These are phyloP conservation scores for Trametes gibbosa DNA, from an alignment of 768 basidiomycete species.

Conservation along the genomic window DNA sequence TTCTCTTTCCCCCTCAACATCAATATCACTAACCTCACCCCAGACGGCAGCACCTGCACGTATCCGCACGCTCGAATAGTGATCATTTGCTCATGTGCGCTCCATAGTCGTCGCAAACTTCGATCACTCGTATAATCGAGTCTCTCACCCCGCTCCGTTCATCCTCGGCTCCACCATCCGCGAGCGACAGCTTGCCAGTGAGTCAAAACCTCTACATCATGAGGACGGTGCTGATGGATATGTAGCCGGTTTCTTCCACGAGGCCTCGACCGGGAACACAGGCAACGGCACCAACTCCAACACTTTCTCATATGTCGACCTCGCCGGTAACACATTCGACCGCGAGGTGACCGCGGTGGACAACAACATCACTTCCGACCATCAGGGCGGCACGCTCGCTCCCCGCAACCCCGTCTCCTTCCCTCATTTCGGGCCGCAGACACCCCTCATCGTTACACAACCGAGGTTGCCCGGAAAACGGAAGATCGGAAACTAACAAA, in stretches of 20 bases:
- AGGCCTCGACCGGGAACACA: conserved; percentile 43
- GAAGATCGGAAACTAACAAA: conserved; percentile 19
- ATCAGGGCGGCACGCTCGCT: conserved; percentile 50
- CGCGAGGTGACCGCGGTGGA: conserved; percentile 59
- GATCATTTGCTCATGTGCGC: neutral
- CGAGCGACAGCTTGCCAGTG: conserved; percentile 59
- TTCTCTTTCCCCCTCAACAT: conserved; percentile 54
- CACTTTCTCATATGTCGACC: conserved; percentile 59
- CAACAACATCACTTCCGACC: conserved; percentile 60
- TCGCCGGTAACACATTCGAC: conserved; percentile 57
- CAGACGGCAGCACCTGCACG: conserved; percentile 33
- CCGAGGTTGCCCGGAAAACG: conserved; percentile 39
- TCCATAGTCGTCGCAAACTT: conserved; percentile 48
- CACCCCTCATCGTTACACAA: conserved; percentile 14
- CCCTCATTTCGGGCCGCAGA: conserved; percentile 9
- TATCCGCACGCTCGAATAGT: neutral
- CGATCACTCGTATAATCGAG: conserved; percentile 69
- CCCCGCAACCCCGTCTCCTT: conserved; percentile 3
- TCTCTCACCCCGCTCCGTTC: conserved; percentile 55
- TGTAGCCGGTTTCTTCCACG: conserved; percentile 50
- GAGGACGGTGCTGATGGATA: neutral
- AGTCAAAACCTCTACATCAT: conserved; percentile 16
- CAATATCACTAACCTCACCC: conserved; percentile 35
- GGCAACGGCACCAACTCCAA: conserved; percentile 75
- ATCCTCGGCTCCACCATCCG: conserved; percentile 54